These are phyloP conservation scores for Cutaneotrichosporon sp. DNA, from an alignment of 1,284 basidiomycete species.

Conservation along the genomic window DNA sequence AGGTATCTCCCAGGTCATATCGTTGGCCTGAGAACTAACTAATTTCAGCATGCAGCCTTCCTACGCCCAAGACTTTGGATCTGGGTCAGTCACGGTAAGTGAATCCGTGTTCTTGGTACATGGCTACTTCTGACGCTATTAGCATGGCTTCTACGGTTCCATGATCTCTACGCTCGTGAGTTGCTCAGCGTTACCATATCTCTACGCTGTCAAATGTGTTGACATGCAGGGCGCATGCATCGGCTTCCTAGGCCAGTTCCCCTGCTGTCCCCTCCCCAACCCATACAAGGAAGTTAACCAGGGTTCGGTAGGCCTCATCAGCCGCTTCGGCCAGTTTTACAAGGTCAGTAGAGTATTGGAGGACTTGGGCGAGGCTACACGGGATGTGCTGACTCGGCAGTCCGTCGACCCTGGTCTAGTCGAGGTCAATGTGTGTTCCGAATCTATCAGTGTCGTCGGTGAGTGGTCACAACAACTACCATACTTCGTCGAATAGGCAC, in stretches of 20 bases:
- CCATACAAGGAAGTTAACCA: conserved; percentile 56
- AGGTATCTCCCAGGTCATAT: conserved; percentile 6
- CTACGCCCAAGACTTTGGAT: conserved; percentile 81
- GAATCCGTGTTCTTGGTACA: not conserved
- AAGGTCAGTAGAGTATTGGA: conserved; percentile 9
- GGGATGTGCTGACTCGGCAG: conserved; percentile 10
- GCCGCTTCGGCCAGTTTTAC: conserved; percentile 91
- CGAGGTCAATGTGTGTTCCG: conserved; percentile 88
- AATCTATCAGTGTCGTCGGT: conserved; percentile 63
- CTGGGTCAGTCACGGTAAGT: conserved; percentile 51
- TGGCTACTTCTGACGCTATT: conserved; percentile 47
- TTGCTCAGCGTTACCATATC: too few relatives aligned
- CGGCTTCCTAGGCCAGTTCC: conserved; percentile 66
- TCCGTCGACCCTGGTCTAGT: conserved; percentile 88
- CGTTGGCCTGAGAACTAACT: too few relatives aligned
- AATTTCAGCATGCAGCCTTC: conserved; percentile 55
- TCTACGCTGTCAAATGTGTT: too few relatives aligned
- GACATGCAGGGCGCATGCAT: conserved; percentile 41
- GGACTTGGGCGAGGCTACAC: too few relatives aligned
- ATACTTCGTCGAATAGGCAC: too few relatives aligned
- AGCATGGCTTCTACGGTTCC: conserved; percentile 82
- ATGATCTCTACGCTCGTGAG: conserved; percentile 62
- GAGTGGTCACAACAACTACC: too few relatives aligned
- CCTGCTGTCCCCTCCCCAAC: conserved; percentile 69
- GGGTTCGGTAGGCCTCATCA: conserved; percentile 81